Evolutionary conservation across 2,329 filamentous ascomycete genomes (phyloP), one percentile per base, ranked within the genome.

Genomic region (Shiraia sp.): DNA sequence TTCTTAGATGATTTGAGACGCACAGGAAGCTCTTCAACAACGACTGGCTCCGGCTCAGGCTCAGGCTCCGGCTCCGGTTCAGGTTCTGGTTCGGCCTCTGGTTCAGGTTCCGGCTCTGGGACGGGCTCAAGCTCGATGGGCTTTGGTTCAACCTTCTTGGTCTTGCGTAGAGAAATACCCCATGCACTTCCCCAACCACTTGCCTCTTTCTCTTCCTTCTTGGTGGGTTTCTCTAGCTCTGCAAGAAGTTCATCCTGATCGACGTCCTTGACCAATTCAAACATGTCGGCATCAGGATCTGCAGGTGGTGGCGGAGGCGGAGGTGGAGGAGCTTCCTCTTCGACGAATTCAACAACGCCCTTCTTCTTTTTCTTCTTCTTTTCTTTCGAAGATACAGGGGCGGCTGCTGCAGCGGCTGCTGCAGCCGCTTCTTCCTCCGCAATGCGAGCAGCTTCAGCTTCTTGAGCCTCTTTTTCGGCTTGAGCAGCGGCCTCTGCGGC

Each of bases 91-190:
- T 47, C 45, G 22, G 65, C 60, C 26, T 66, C 64, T 6, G 61
- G 57, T 32, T 69, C 65, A 7, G 44, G 31, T 17, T 49, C 42
- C 1, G 35, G 33, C 15, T 45, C 47, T 19, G 37, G 38, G 10
- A 29, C 29, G 16, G 40, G 33, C 34, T 51, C 50, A 32, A 35
- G 40, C 32, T 19, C 28, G 6, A n/a, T n/a, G n/a, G 26, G 23
- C n/a, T 31, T 27, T n/a, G 32, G 32, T 33, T 36, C 44, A 14
- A 37, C 56, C 54, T 73, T 74, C 47, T 72, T 75, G 6, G 67
- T 68, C 44, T 71, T 71, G 53, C 72, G 73, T 38, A 73, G 59
- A 41, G 69, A 71, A 30, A 73, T 65, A 40, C 74, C 74, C 71
- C 71, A 76, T 40, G 71, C 70, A 35, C 68, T 72, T 31, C 71